These are phyloP conservation scores for Bauhinia variegata DNA, from an alignment of 306 rosid genomes.

Conservation along the genomic window DNA sequence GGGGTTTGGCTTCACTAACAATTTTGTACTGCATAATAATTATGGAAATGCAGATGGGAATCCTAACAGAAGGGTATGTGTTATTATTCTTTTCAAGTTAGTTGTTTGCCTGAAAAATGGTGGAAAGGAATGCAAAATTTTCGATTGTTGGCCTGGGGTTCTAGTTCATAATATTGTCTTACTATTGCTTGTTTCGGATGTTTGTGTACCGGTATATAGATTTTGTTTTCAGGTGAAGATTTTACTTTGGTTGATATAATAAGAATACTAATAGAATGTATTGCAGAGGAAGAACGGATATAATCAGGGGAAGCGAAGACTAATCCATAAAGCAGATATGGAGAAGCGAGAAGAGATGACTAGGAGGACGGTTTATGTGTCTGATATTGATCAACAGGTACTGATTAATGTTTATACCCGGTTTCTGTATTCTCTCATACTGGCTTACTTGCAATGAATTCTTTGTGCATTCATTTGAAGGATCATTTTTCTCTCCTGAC, in stretches of 20 bases:
- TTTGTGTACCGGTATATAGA: background rate
- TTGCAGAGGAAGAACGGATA: slow-evolving; percentile 85
- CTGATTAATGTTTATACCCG: slow-evolving; percentile 24
- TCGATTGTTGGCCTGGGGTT: background rate
- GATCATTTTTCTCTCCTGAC: slow-evolving; percentile 34
- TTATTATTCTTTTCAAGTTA: slow-evolving; percentile 7
- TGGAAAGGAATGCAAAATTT: background rate
- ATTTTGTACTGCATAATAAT: slow-evolving; percentile 43
- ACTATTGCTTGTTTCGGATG: background rate
- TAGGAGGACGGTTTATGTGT: slow-evolving; percentile 94
- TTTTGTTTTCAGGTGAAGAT: background rate
- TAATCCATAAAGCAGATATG: slow-evolving; percentile 62
- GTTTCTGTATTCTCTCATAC: slow-evolving; percentile 22
- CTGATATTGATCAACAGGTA: slow-evolving; percentile 97
- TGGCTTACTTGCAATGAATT: slow-evolving; percentile 1
- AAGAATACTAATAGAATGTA: background rate
- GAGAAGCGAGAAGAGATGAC: slow-evolving; percentile 89
- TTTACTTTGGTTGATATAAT: slow-evolving; percentile 21
- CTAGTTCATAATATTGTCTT: slow-evolving; percentile 1
- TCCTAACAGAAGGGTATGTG: slow-evolving; percentile 63
- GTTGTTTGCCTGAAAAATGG: slow-evolving; percentile 20
- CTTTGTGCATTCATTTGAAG: slow-evolving; percentile 28
- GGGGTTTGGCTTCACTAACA: slow-evolving; percentile 67
- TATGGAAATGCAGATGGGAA: slow-evolving; percentile 56
- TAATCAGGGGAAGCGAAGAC: slow-evolving; percentile 72